Evolutionary conservation across 2,329 filamentous ascomycete species (phyloP).

Genomic region (Sporothrix brasiliensis): DNA sequence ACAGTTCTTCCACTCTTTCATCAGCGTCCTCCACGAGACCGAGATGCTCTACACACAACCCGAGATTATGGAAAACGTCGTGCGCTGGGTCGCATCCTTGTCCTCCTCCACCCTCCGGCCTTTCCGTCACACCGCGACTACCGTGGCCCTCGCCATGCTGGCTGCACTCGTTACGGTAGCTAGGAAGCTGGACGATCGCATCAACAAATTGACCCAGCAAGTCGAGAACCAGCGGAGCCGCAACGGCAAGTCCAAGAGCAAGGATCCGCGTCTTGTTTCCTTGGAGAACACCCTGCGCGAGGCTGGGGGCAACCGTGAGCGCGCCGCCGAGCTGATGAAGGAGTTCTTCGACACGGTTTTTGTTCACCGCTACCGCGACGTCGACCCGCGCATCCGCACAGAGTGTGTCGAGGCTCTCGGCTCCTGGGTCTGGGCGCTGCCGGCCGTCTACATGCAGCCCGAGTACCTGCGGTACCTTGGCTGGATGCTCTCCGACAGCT

Average conservation of each 20-base stretch:
- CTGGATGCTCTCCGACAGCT: constrained; percentile 88
- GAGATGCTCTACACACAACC: constrained; percentile 76
- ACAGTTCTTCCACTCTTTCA: constrained; percentile 76
- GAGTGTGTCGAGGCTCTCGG: constrained; percentile 88
- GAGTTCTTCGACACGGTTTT: constrained; percentile 93
- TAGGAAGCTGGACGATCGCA: constrained; percentile 55
- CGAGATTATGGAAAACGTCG: constrained; percentile 82
- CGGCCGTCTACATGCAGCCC: constrained; percentile 87
- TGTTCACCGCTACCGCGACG: constrained; percentile 91
- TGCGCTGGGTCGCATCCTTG: constrained; percentile 88
- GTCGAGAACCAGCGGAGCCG: constrained; percentile 72
- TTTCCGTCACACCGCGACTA: constrained; percentile 91
- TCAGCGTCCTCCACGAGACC: constrained; percentile 79
- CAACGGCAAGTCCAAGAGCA: constrained; percentile 65
- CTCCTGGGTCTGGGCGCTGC: constrained; percentile 82
- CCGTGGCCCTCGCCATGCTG: constrained; percentile 78
- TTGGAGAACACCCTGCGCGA: constrained; percentile 73
- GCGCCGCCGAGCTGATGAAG: constrained; percentile 71
- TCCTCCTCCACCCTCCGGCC: constrained; percentile 84
- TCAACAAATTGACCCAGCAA: constrained; percentile 77
- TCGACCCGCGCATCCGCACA: constrained; percentile 83
- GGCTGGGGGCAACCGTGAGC: constrained; percentile 68
- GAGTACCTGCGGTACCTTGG: constrained; percentile 90
- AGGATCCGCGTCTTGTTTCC: constrained; percentile 75
- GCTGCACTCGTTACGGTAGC: constrained; percentile 65